Evolutionary conservation across 257 asterid species (phyloP), one percentile per base, ranked within the genome.

Genomic region (Solanum sejunctum): DNA sequence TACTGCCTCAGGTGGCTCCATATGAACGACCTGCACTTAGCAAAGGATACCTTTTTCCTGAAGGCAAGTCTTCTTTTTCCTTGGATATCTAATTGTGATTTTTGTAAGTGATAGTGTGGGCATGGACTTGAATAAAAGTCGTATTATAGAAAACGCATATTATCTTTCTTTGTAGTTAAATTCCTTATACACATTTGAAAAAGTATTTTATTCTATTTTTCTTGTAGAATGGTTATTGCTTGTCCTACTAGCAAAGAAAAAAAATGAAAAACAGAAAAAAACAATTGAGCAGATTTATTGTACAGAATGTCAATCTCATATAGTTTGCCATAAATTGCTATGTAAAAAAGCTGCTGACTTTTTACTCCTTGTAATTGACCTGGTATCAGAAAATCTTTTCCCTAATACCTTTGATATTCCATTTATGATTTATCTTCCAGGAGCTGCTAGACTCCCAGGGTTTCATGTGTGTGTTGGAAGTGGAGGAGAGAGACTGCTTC

Each of bases 1-100:
- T 84, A 32, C 80, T 21, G 43, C 82, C 91, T 84, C 91, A 96
- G 99, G 99, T 96, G 86, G 99, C 99, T 90, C 98, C 99, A 55
- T 96, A 95, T 90, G 99, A 96, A 91, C 98, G 99, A 45, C 99
- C 99, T 45, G 98, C 99, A 32, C 97, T 96, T 73, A 95, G 99
- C 90, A 96, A 96, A 88, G 98, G 92, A 67, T 96, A 96, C 91
- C 93, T 96, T 81, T 94, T 95, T 81, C 99, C 99, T 45, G 93
- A 96, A 89, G 99, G 99, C 93, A 88, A 91, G 97, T 91, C 85
- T 45, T 66, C 51, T 47, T 32, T 83, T 66, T 26, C 11, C 45
- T 66, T 49, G 32, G 61, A 63, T 67, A 26, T 17, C 61, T 32
- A 49, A 63, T 17, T 60, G 10, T 64, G 67, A 43, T 12, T 17